Base-by-base conservation (phyloP, 2,329 filamentous ascomycete genomes). In the Sodiomyces alkalinus region DNA sequence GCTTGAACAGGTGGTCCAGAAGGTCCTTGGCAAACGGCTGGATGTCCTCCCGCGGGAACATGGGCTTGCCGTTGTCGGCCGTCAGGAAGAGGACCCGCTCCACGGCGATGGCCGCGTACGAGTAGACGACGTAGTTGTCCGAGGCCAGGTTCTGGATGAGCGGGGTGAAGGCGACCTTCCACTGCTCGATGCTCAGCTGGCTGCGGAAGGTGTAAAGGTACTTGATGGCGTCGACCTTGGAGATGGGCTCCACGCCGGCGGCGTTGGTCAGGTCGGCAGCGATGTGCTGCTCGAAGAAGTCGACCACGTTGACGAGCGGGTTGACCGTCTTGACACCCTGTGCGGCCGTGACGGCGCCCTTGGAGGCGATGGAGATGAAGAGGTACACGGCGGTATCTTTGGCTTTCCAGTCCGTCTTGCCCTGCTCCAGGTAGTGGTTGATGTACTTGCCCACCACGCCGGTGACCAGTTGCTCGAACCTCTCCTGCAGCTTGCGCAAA, bases 361-460 rank as follows among this genome's bases (percentile, higher is more conserved):
- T 93, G 22, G 86, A 83, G 11, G 90, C 90, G 41, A 96, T 83
- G 4, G 90, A 83, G 20, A 90, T 74, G 62, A 92, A 98, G 11
- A 98, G 71, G 46, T 96, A 96, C 33, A 94, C 78, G n/a, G 90
- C 90, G 1, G 87, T 96, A 47, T 98, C 90, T 59, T 98, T 98
- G 27, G 85, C 76, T 53, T 92, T 92, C 90, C 90, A 98, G 50
- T 93, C 85, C 12, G 66, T 63, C 51, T 80, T 80, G 31, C 74
- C 68, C 44, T 85, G 85, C 30, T 79, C 66, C 17, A 98, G 65
- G 48, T 92, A 93, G 51, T 86, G 80, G 36, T 78, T 70, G 43
- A 92, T 81, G 56, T 96, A 94, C 41, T 71, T 75, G 37, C 76
- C 77, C 14, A 92, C 86, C n/a, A 92, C 80, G 29, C 64, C 68